These are phyloP conservation scores for Fagus crenata DNA, from an alignment of 306 rosid species.

Conservation along the genomic window DNA sequence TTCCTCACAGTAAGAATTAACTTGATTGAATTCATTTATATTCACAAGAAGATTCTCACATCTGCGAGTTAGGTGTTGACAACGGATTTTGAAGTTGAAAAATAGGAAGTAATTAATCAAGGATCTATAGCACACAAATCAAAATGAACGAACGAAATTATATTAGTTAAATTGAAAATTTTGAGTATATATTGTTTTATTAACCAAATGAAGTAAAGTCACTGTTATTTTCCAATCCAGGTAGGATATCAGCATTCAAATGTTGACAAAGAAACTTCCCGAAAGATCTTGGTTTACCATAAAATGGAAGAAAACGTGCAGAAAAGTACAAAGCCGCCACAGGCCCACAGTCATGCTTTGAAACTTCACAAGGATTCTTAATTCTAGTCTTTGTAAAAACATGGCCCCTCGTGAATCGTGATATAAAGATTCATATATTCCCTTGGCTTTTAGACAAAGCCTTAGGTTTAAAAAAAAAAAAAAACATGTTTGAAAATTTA, in stretches of 20 bases:
- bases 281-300: not conserved
- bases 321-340: not conserved
- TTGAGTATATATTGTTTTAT: not conserved
- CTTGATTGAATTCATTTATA: not conserved
- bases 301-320: not conserved
- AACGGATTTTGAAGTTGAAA: not conserved
- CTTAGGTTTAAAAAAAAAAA: too few species aligned
- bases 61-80: conserved; percentile 4
- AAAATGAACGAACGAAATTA: not conserved
- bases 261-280: not conserved
- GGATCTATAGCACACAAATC: not conserved
- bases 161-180: not conserved
- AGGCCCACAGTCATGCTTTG: not conserved
- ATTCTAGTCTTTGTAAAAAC: too few species aligned
- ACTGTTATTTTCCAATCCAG: not conserved
- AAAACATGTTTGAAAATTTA: too few species aligned
- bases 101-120: not conserved
- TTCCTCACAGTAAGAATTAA: too few species aligned
- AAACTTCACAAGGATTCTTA: too few species aligned
- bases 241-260: not conserved
- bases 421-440: too few species aligned
- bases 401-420: too few species aligned
- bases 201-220: not conserved
- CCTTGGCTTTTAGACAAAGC: too few species aligned
- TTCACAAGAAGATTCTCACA: not conserved